Conservation (phyloP, 768 basidiomycete species). For the Termitomyces sp. region DNA sequence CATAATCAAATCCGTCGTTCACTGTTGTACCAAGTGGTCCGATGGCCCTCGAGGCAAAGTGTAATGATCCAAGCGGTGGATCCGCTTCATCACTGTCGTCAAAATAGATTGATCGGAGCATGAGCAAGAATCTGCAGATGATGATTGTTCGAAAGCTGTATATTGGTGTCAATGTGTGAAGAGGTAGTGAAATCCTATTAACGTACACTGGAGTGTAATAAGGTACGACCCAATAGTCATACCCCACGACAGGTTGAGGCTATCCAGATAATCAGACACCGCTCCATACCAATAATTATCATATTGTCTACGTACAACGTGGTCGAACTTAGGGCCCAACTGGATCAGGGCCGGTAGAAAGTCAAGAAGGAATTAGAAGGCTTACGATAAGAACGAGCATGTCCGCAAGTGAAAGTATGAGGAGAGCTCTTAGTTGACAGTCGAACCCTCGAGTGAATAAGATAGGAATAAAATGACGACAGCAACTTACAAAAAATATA, state of each 20-base stretch:
- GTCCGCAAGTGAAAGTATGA: conserved; percentile 22
- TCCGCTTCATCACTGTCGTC: conserved; percentile 16
- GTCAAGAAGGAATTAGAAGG: not conserved
- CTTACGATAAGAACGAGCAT: conserved; percentile 24
- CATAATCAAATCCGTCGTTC: conserved; percentile 14
- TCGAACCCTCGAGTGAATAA: not conserved
- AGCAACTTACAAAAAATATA: conserved; percentile 26
- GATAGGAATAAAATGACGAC: not conserved
- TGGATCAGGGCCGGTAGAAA: not conserved
- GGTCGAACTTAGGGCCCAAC: conserved; percentile 3
- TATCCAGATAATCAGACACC: conserved; percentile 4
- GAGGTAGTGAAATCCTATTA: not conserved
- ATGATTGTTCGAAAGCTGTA: conserved; percentile 31
- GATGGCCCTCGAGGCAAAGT: conserved; percentile 24
- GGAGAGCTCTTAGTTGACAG: conserved; percentile 18
- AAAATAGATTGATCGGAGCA: conserved; percentile 25
- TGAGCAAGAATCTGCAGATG: conserved; percentile 30
- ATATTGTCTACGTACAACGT: not conserved
- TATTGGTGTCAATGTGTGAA: not conserved
- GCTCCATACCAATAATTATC: not conserved
- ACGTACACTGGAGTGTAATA: conserved; percentile 32
- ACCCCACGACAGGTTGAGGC: conserved; percentile 27
- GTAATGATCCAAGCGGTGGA: conserved; percentile 15
- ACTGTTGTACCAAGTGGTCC: conserved; percentile 27
- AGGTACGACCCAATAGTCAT: conserved; percentile 33